These are phyloP conservation scores for Ceratocystis huliohia DNA, from an alignment of 2,329 filamentous ascomycete genomes.

Conservation along the genomic window DNA sequence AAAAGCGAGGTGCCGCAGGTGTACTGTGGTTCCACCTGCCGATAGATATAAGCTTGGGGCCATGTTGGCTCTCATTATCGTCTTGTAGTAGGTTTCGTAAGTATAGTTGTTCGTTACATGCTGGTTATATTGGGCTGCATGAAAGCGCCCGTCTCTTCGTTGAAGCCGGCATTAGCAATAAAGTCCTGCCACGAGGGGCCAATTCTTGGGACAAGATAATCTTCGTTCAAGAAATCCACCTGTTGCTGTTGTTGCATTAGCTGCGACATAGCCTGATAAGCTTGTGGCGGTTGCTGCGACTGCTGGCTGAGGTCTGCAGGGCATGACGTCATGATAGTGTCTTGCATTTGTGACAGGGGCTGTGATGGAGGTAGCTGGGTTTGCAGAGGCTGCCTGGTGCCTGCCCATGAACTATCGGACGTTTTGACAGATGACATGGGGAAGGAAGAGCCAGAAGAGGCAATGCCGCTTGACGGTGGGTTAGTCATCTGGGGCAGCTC, in stretches of 20 bases:
- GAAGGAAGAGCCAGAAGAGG: not conserved
- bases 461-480: not conserved
- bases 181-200: slow-evolving; percentile 25
- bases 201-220: slow-evolving; percentile 23
- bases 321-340: not conserved
- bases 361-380: not conserved
- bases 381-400: not conserved
- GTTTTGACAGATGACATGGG: slow-evolving; percentile 1
- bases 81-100: not conserved
- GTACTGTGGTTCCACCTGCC: slow-evolving; percentile 6
- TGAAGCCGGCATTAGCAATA: slow-evolving; percentile 26
- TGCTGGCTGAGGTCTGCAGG: not conserved
- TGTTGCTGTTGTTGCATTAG: slow-evolving; percentile 10
- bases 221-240: slow-evolving; percentile 13
- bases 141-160: slow-evolving; percentile 20
- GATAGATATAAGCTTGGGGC: not conserved
- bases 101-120: not conserved
- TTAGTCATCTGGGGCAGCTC: not conserved
- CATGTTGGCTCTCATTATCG: not conserved
- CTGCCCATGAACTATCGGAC: not conserved
- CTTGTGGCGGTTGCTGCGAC: slow-evolving; percentile 19
- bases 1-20: not conserved
- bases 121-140: slow-evolving; percentile 11
- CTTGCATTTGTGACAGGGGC: not conserved
- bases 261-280: not conserved